These are phyloP conservation scores for Postia placenta DNA, from an alignment of 768 basidiomycete genomes.

Conservation along the genomic window DNA sequence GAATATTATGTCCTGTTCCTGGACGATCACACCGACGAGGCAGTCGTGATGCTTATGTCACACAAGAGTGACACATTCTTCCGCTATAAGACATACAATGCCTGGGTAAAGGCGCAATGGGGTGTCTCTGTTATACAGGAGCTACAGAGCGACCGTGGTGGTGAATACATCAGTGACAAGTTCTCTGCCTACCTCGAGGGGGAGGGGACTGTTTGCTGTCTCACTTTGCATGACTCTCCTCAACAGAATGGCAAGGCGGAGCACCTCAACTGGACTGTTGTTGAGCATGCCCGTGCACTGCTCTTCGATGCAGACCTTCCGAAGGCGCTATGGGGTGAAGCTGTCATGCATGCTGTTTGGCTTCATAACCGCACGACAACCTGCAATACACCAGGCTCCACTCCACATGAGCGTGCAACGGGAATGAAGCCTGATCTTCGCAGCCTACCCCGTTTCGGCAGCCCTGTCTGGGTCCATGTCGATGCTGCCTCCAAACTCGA, in stretches of 20 bases:
- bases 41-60: conserved; percentile 24
- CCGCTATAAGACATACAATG: conserved; percentile 28
- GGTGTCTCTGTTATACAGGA: conserved; percentile 23
- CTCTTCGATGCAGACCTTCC: conserved; percentile 11
- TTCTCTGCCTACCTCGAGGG: conserved; percentile 14
- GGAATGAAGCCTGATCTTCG: conserved; percentile 19
- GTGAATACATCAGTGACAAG: not conserved
- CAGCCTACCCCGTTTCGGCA: conserved; percentile 18
- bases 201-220: conserved; percentile 30
- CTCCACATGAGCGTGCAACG: conserved; percentile 19
- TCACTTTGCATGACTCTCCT: conserved; percentile 34
- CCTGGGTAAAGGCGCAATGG: conserved; percentile 22
- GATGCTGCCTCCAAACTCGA: conserved; percentile 8
- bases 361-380: conserved; percentile 18
- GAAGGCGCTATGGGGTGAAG: conserved; percentile 19
- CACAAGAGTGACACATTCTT: conserved; percentile 31
- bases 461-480: conserved; percentile 11
- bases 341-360: conserved; percentile 11
- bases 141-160: conserved; percentile 6
- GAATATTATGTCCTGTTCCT: conserved; percentile 22
- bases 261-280: conserved; percentile 16
- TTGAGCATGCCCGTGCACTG: conserved; percentile 16
- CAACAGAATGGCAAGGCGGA: conserved; percentile 35
- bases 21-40: conserved; percentile 19
- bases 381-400: conserved; percentile 8